Evolutionary conservation across 106 monocot genomes (phyloP), one percentile per base, ranked within the genome.

Genomic region (Gastrodia elata): DNA sequence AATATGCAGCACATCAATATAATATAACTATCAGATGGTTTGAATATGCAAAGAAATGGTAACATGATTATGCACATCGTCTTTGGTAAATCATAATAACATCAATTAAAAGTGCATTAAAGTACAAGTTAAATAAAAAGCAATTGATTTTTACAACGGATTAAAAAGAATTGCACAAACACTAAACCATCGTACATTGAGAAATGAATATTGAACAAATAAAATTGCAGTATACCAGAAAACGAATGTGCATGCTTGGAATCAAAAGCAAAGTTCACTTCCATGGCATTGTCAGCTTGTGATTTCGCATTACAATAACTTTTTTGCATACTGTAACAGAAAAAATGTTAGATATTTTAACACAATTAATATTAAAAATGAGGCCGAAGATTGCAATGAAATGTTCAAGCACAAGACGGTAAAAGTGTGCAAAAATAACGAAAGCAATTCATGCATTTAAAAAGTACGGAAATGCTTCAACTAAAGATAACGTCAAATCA

Each of bases 191-290:
- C 5, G n/a, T 38, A 7, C 18, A 20, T 24, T 35, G 22, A 22
- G 3, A 35, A 37, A 74, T 22, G 8, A 58, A 26, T 3, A 61
- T 61, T 27, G 1, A 61, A 8, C 8, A 39, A 14, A 25, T 10
- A 35, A 61, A 27, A 8, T 55, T 65, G 6, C n/a, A 24, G 28
- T 28, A 73, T 79, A 79, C 78, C 78, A 64, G 64, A 28, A 52
- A 52, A 65, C 25, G 64, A 20, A 39, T 72, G 39, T 15, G 25
- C 57, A 57, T 58, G 70, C 61, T 57, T 39, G 40, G 34, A 22
- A 39, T 34, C 56, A 27, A 46, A 33, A 77, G 37, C 40, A 26
- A 13, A 18, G 38, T 68, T 80, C 44, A 64, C 37, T 38, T 80
- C 70, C 27, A 15, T 25, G 64, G 64, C 75, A 64, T 33, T 49